Conservation (phyloP, 2,329 filamentous ascomycete genomes). For the Xenoacremonium recifei region DNA sequence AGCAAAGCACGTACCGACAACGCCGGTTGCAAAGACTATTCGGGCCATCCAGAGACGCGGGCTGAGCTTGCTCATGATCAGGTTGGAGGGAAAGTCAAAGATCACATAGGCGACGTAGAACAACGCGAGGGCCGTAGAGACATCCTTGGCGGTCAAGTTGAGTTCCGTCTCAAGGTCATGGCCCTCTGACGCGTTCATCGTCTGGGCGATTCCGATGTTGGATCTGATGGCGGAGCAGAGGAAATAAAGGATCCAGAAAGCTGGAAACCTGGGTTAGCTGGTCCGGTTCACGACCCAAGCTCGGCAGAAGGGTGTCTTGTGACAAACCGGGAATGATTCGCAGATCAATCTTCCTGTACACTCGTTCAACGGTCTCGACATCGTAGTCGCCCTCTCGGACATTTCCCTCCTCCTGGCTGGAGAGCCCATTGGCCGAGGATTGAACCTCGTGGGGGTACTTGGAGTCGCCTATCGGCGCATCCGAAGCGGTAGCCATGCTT, state of each 20-base stretch:
- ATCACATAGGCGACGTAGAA: constrained; percentile 93
- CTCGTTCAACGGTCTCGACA: constrained; percentile 50
- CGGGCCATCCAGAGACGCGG: constrained; percentile 90
- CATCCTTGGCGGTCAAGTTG: constrained; percentile 68
- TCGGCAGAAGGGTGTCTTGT: constrained; percentile 1
- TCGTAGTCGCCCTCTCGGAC: constrained; percentile 42
- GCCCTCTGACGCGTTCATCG: constrained; percentile 72
- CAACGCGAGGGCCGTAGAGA: constrained; percentile 79
- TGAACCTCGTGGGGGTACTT: constrained; percentile 26
- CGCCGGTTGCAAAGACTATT: constrained; percentile 82
- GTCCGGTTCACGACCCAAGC: too few species aligned
- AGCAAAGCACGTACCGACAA: constrained; percentile 81
- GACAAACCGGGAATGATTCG: constrained; percentile 57
- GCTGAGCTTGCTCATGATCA: constrained; percentile 82
- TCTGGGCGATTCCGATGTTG: constrained; percentile 91
- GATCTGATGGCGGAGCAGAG: constrained; percentile 88
- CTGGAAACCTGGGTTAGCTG: too few species aligned
- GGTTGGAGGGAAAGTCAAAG: constrained; percentile 85
- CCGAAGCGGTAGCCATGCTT: constrained; percentile 43
- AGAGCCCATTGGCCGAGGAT: constrained; percentile 18
- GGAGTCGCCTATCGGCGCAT: constrained; percentile 31
- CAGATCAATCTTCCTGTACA: constrained; percentile 57
- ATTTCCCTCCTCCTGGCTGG: constrained; percentile 30
- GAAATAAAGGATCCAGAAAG: constrained; percentile 90
- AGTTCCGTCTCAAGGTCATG: constrained; percentile 77